Evolutionary conservation across 2,329 filamentous ascomycete species (phyloP).

Genomic region (Nemania abortiva): DNA sequence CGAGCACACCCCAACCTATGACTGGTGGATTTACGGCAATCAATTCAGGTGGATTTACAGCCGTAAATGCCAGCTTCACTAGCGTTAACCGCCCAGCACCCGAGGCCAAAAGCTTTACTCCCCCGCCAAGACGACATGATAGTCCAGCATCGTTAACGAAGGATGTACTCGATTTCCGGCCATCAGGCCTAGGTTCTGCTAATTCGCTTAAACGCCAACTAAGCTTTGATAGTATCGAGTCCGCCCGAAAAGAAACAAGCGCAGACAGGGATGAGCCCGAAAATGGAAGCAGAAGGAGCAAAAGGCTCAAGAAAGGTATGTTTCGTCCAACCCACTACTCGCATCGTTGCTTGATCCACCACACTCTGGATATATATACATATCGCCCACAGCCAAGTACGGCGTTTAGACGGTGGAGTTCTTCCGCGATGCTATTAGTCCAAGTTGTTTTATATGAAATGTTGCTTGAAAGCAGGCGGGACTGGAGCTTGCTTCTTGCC

Average conservation of each 20-base stretch:
- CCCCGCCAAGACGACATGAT: slow-evolving; percentile 69
- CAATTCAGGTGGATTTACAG: slow-evolving; percentile 74
- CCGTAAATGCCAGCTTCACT: slow-evolving; percentile 78
- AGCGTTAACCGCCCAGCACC: slow-evolving; percentile 70
- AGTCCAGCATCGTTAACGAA: slow-evolving; percentile 74
- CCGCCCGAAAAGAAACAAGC: slow-evolving; percentile 61
- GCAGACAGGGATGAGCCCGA: slow-evolving; percentile 71
- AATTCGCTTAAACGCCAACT: slow-evolving; percentile 82
- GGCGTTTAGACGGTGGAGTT: neutral
- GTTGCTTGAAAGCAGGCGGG: neutral
- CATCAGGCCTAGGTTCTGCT: slow-evolving; percentile 65
- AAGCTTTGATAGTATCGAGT: slow-evolving; percentile 68
- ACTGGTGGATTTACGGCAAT: slow-evolving; percentile 71
- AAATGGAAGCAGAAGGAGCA: slow-evolving; percentile 82
- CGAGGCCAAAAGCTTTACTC: slow-evolving; percentile 69
- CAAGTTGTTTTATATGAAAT: neutral
- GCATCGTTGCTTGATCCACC: neutral
- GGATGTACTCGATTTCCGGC: slow-evolving; percentile 73
- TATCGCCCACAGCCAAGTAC: neutral
- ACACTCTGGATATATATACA: neutral
- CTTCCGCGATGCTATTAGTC: neutral
- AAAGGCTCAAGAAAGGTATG: slow-evolving; percentile 89
- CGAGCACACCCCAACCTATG: slow-evolving; percentile 55
- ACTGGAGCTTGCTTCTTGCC: neutral
- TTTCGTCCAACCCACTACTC: slow-evolving; percentile 23